Conservation (phyloP, 2,329 filamentous ascomycete genomes). For the Botrytis pseudocinerea region DNA sequence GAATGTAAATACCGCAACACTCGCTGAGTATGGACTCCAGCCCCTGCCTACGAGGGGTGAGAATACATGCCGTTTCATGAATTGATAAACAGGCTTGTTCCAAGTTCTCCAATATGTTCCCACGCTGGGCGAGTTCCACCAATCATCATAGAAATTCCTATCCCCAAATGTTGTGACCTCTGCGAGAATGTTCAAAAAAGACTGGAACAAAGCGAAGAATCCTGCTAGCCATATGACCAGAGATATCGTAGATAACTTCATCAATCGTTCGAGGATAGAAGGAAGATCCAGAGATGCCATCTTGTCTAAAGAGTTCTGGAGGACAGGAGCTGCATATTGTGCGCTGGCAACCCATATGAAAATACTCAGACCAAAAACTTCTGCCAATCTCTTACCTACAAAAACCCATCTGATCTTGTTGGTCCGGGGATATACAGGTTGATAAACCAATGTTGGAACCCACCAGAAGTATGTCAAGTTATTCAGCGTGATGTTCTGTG, state of each 20-base stretch:
- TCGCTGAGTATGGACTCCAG: slow-evolving; percentile 69
- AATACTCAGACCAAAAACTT: slow-evolving; percentile 74
- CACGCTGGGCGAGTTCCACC: slow-evolving; percentile 92
- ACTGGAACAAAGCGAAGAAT: slow-evolving; percentile 96
- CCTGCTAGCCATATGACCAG: slow-evolving; percentile 96
- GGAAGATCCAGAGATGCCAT: slow-evolving; percentile 77
- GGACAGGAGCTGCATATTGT: slow-evolving; percentile 88
- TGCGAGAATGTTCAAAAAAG: slow-evolving; percentile 84
- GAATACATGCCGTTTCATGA: slow-evolving; percentile 94
- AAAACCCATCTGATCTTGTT: slow-evolving; percentile 82
- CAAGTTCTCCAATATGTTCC: slow-evolving; percentile 92
- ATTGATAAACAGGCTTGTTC: slow-evolving; percentile 97
- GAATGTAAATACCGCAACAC: slow-evolving; percentile 80
- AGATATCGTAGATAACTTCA: slow-evolving; percentile 95
- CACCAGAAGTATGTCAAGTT: slow-evolving; percentile 98
- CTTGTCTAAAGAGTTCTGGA: slow-evolving; percentile 87
- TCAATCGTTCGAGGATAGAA: slow-evolving; percentile 81
- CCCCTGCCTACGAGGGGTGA: slow-evolving; percentile 83
- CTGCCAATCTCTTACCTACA: slow-evolving; percentile 77
- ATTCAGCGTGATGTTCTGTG: slow-evolving; percentile 80
- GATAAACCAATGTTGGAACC: slow-evolving; percentile 94
- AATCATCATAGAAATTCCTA: slow-evolving; percentile 92
- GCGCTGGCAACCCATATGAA: slow-evolving; percentile 96
- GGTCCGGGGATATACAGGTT: slow-evolving; percentile 91
- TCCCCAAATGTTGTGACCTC: slow-evolving; percentile 90